Evolutionary conservation across 192 early-diverging fungal species (phyloP).

Genomic region (Coemansia sp.): DNA sequence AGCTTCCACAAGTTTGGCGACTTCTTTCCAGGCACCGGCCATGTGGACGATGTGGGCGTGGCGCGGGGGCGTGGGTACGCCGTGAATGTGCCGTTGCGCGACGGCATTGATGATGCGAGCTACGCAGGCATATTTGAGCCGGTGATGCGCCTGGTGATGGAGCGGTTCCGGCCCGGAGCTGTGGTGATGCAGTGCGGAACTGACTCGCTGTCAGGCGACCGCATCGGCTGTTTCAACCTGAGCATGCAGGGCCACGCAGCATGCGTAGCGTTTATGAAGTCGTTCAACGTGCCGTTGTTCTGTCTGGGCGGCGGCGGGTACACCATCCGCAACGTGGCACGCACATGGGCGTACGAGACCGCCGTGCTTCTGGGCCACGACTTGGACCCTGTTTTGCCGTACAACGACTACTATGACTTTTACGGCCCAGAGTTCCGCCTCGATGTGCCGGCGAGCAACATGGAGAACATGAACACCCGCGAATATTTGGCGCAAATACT

Average conservation of each 20-base stretch:
- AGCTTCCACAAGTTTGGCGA: slow-evolving; percentile 99
- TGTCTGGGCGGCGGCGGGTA: slow-evolving; percentile 97
- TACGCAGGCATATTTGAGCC: slow-evolving; percentile 89
- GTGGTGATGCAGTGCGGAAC: slow-evolving; percentile 96
- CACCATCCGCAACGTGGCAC: slow-evolving; percentile 92
- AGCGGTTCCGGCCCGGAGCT: slow-evolving; percentile 84
- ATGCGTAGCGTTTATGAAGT: slow-evolving; percentile 92
- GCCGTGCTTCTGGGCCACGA: slow-evolving; percentile 74
- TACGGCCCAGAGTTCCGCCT: slow-evolving; percentile 90
- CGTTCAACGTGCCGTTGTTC: slow-evolving; percentile 85
- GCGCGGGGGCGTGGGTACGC: slow-evolving; percentile 86
- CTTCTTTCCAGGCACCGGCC: slow-evolving; percentile 98
- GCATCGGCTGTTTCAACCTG: slow-evolving; percentile 93
- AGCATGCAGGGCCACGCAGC: slow-evolving; percentile 91
- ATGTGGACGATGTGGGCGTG: slow-evolving; percentile 87
- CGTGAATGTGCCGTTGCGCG: slow-evolving; percentile 93
- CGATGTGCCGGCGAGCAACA: slow-evolving; percentile 82
- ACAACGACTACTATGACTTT: slow-evolving; percentile 87
- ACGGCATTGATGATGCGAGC: slow-evolving; percentile 92
- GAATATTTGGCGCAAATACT: slow-evolving; percentile 75
- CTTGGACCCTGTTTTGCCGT: slow-evolving; percentile 70
- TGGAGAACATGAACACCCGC: slow-evolving; percentile 85
- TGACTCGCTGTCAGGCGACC: slow-evolving; percentile 90
- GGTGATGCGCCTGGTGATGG: slow-evolving; percentile 83
- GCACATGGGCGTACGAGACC: slow-evolving; percentile 96